These are phyloP conservation scores for Ganoderma meredithae DNA, from an alignment of 1,284 basidiomycete species.

Conservation along the genomic window DNA sequence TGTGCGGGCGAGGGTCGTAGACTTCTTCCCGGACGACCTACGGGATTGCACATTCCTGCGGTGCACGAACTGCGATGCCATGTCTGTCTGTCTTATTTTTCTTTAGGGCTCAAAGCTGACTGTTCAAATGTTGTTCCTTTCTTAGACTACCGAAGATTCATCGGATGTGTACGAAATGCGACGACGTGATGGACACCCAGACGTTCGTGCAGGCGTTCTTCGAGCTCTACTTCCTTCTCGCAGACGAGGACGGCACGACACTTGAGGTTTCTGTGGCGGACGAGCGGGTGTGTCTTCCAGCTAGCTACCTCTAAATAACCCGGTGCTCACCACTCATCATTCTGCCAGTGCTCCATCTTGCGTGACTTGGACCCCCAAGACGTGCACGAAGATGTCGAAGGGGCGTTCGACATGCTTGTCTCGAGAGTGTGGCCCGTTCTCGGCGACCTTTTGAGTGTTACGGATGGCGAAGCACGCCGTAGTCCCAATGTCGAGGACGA, in stretches of 20 bases:
- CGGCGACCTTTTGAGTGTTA: conserved; percentile 46
- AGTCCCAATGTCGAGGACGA: conserved; percentile 17
- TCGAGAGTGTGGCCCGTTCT: conserved; percentile 51
- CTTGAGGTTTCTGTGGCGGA: conserved; percentile 54
- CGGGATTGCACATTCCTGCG: conserved; percentile 53
- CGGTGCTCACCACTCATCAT: not conserved
- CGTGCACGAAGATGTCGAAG: conserved; percentile 46
- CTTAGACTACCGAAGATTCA: conserved; percentile 52
- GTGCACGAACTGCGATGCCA: conserved; percentile 60
- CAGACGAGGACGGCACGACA: conserved; percentile 53
- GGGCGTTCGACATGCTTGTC: conserved; percentile 46
- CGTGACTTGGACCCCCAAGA: conserved; percentile 51
- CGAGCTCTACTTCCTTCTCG: conserved; percentile 55
- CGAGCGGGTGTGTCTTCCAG: conserved; percentile 28
- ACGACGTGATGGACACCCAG: conserved; percentile 52
- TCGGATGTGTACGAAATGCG: conserved; percentile 57
- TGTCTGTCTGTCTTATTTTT: conserved; percentile 45
- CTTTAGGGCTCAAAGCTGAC: not conserved
- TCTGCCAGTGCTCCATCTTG: conserved; percentile 50
- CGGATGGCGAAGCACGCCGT: conserved; percentile 25
- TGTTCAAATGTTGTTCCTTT: not conserved
- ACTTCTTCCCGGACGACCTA: conserved; percentile 62
- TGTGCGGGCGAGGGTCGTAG: conserved; percentile 58
- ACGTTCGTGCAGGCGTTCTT: conserved; percentile 56
- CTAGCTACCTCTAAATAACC: not conserved